Base-by-base conservation (phyloP, 2,329 filamentous ascomycete genomes). In the Xylaria sp. region DNA sequence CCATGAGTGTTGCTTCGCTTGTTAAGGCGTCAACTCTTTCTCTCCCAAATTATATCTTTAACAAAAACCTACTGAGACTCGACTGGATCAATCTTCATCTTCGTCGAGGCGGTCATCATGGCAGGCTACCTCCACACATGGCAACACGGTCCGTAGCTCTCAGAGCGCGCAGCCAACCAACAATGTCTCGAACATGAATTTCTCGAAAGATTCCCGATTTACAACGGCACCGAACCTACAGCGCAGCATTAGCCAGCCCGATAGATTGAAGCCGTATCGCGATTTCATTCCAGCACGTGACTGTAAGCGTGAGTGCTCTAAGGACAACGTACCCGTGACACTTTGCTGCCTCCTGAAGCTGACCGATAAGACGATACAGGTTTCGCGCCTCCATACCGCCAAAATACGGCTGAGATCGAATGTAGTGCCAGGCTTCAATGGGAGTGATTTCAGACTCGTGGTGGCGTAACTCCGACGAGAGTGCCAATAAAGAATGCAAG, bases 201-300 rank as follows among this genome's bases (percentile, higher is more conserved):
- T 56, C 31, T 66, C 58, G 33, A 66, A 66, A 23, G 49, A 43
- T 13, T 66, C 64, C 39, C 61, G 51, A 1, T 62, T 43, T 6
- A 66, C 12, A 15, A 66, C 64, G 43, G 64, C 58, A 1, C 64
- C 64, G n/a, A 66, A 66, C 41, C 64, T 66, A 66, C 23, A 13
- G 57, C 3, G 55, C 18, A 31, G 3, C 23, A 39, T 66, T 57
- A 66, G 43, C 51, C 52, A 51, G 3, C 3, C 36, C 28, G 15
- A 13, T 33, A 41, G 2, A 20, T 28, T 1, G 2, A 13, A 1
- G 12, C 33, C 5, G 39, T 7, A 10, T 36, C 36, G 10, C 13
- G 1, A 20, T 18, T 12, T 2, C 13, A 23, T 48, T 5, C 18
- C 1, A 41, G 5, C 5, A 46, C 31, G 49, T 9, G 41, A 48